Conservation (phyloP, 345 rosid genomes). For the Aquilaria malaccensis region DNA sequence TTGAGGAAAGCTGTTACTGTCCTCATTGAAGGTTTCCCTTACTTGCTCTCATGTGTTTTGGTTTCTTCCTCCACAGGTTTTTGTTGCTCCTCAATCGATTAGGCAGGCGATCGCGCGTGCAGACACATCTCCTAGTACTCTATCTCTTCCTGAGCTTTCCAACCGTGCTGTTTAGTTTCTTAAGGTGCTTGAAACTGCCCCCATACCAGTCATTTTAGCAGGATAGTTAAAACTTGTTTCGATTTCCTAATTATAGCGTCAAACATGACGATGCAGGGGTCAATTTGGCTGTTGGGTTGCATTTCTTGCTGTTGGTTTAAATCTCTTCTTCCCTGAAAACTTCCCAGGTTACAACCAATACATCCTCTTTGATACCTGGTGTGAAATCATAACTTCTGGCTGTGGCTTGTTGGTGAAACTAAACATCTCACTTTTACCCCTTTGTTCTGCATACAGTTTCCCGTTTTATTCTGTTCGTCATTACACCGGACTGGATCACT, state of each 20-base stretch:
- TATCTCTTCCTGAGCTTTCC: slow-evolving; percentile 38
- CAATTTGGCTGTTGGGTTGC: slow-evolving; percentile 47
- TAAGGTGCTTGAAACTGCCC: slow-evolving; percentile 26
- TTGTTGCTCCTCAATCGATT: slow-evolving; percentile 36
- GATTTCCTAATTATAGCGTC: background rate
- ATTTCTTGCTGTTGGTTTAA: slow-evolving; percentile 32
- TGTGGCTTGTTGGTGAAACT: too few species aligned
- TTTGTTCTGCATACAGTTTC: slow-evolving; percentile 19
- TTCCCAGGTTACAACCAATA: slow-evolving; percentile 26
- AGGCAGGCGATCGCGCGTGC: slow-evolving; percentile 29
- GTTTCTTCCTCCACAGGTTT: slow-evolving; percentile 19
- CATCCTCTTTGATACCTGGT: background rate
- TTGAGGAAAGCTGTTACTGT: background rate
- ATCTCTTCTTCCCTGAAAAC: slow-evolving; percentile 33
- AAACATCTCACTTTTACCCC: background rate
- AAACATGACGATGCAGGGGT: slow-evolving; percentile 28
- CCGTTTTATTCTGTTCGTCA: slow-evolving; percentile 33
- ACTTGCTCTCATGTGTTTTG: background rate
- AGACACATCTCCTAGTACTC: slow-evolving; percentile 33
- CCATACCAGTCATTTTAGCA: background rate
- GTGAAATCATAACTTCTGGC: background rate
- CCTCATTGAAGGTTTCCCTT: too few species aligned
- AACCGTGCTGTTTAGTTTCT: slow-evolving; percentile 28
- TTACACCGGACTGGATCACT: slow-evolving; percentile 32
- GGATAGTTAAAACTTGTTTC: background rate